A percentile compares a stretch with the other conserved stretches of the same genome.
Conservation (phyloP, 2,329 filamentous ascomycete genomes). For the Herpotrichia juniperi region DNA sequence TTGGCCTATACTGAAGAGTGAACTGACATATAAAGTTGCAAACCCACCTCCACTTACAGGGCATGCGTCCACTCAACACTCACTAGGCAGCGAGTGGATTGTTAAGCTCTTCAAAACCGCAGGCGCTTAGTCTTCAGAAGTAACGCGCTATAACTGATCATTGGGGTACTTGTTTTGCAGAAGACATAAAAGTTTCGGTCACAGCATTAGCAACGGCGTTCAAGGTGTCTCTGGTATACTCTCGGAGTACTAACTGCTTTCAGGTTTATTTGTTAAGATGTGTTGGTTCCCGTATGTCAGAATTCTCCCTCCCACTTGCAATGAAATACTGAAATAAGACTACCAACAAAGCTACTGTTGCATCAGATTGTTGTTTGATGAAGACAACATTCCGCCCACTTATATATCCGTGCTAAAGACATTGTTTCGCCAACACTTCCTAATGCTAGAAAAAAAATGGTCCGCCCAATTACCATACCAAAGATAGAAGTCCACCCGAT, state of each 20-base stretch:
- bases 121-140: slow-evolving; percentile 24
- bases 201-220: neutral
- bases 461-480: too few relatives aligned
- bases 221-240: neutral
- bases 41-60: slow-evolving; percentile 36
- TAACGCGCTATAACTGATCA: neutral
- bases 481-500: neutral
- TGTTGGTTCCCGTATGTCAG: neutral
- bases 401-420: neutral
- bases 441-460: neutral
- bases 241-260: neutral
- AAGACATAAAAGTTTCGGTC: neutral
- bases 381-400: neutral
- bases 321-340: slow-evolving; percentile 1
- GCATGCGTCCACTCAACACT: slow-evolving; percentile 28
- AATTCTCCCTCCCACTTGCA: slow-evolving; percentile 1
- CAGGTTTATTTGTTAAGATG: neutral
- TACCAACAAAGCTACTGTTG: neutral
- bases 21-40: slow-evolving; percentile 28
- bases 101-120: slow-evolving; percentile 39
- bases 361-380: neutral
- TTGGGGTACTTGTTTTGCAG: neutral
- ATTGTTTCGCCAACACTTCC: too few relatives aligned
- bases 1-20: neutral
- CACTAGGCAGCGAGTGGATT: slow-evolving; percentile 40